These are phyloP conservation scores for Globisporangium orthogonon DNA, from an alignment of 352 stramenopile species.

Conservation along the genomic window DNA sequence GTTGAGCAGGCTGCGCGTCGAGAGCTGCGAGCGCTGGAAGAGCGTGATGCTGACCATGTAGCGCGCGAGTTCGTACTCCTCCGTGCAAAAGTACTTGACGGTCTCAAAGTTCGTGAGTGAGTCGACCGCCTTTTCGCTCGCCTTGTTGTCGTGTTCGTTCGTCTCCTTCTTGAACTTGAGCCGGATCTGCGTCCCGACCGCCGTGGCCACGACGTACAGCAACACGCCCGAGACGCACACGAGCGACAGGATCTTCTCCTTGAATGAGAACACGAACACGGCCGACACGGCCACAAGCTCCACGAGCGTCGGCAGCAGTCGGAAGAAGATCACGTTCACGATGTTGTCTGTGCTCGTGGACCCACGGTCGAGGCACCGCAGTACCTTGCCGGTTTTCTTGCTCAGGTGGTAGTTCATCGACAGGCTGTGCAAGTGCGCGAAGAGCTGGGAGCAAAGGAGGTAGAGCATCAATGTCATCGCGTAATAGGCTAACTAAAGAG, in stretches of 20 bases:
- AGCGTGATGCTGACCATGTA: conserved; percentile 75
- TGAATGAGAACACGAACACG: conserved; percentile 89
- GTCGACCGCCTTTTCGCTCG: conserved; percentile 93
- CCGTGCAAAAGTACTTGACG: conserved; percentile 95
- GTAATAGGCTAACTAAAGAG: neutral
- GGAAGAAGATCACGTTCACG: conserved; percentile 97
- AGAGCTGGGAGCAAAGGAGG: conserved; percentile 42
- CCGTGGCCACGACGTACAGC: conserved; percentile 91
- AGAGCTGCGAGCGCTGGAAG: conserved; percentile 89
- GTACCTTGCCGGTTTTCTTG: conserved; percentile 96
- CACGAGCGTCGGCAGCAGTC: conserved; percentile 90
- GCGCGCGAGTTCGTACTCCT: conserved; percentile 86
- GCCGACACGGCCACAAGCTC: conserved; percentile 93
- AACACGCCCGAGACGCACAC: conserved; percentile 89
- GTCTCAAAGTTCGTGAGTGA: conserved; percentile 97
- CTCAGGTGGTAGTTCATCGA: conserved; percentile 96
- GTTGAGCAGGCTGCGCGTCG: conserved; percentile 88
- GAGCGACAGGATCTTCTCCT: conserved; percentile 84
- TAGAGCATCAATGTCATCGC: neutral
- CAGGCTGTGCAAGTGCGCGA: conserved; percentile 92
- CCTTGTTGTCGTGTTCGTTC: conserved; percentile 95
- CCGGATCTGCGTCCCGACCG: conserved; percentile 58
- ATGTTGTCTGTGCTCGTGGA: conserved; percentile 87
- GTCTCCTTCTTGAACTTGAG: conserved; percentile 90
- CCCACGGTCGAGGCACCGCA: conserved; percentile 87